These are phyloP conservation scores for Pseudohalonectria lignicola DNA, from an alignment of 2,329 filamentous ascomycete species.

Conservation along the genomic window DNA sequence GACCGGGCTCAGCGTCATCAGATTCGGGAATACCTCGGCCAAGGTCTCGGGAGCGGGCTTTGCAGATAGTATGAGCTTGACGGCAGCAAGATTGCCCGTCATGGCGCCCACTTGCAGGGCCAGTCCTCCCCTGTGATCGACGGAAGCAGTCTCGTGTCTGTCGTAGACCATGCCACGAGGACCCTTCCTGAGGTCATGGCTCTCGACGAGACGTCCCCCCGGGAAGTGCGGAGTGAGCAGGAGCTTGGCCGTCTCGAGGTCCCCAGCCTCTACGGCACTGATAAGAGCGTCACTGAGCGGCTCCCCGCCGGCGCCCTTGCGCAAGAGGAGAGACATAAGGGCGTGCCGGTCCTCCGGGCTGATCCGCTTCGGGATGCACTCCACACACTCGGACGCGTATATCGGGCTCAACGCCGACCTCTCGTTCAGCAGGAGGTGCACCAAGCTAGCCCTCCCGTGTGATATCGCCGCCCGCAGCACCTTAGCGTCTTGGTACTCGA, in stretches of 20 bases:
- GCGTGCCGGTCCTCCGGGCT: conserved; percentile 30
- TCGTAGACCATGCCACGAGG: conserved; percentile 21
- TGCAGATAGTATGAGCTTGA: conserved; percentile 31
- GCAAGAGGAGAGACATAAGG: conserved; percentile 33
- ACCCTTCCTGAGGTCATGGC: conserved; percentile 15
- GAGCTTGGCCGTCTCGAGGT: conserved; percentile 33
- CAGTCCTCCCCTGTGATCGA: conserved; percentile 38
- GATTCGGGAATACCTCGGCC: conserved; percentile 35
- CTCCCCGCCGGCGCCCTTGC: conserved; percentile 36
- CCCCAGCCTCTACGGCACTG: conserved; percentile 34
- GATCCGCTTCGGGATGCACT: conserved; percentile 34
- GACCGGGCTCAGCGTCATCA: conserved; percentile 26
- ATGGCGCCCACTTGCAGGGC: conserved; percentile 38
- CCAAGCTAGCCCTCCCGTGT: conserved; percentile 32
- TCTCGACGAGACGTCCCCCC: conserved; percentile 15
- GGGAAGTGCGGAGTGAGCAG: conserved; percentile 38
- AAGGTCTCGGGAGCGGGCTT: conserved; percentile 36
- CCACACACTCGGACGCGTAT: conserved; percentile 38
- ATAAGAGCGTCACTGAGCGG: conserved; percentile 38
- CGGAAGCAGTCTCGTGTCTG: conserved; percentile 38
- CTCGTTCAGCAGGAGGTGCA: conserved; percentile 33
- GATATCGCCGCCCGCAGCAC: conserved; percentile 37
- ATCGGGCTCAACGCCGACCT: conserved; percentile 28
- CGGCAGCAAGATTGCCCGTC: conserved; percentile 30
- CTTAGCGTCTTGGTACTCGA: conserved; percentile 40